Evolutionary conservation across 2,329 filamentous ascomycete species (phyloP), one percentile per base, ranked within the genome.

Genomic region (Endocalyx cinctus): DNA sequence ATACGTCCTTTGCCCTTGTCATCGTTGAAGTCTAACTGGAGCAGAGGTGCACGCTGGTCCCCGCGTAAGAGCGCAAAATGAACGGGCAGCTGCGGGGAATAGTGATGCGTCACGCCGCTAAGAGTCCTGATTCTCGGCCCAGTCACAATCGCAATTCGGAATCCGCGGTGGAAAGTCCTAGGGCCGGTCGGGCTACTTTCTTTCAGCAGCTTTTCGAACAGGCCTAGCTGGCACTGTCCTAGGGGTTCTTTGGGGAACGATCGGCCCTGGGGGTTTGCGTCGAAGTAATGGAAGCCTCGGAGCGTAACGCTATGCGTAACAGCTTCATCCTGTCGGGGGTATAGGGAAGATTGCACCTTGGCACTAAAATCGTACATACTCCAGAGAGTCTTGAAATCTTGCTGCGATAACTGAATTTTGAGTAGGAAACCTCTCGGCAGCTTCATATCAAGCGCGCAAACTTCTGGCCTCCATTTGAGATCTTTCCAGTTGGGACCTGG

Each of bases 311-410:
- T 77, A 54, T 86, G 87, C 3, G 84, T 69, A 35, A 83, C 60
- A 3, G 67, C 68, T 60, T 96, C 89, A 33, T 86, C 83, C 18
- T 70, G 68, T 25, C 78, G 74, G 6, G 80, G 77, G 22, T 78
- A 77, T 26, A 94, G 67, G 32, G 78, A 84, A 17, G 72, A 70
- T 51, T 88, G 82, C 3, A 90, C 77, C 49, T 84, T 87, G 44
- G 74, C 75, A 17, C 84, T 86, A 55, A 94, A 90, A 39, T 94
- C 87, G 45, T 88, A 87, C 59, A 94, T 87, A 47, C 79, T 84
- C 77, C 82, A 89, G 10, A 94, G 62, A 42, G 76, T 79, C 41
- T 81, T 77, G 63, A 84, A 94, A 52, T 94, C 87, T n/a, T 74
- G 66, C 48, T 88, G 84, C 11, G 70, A 71, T 52, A 88, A 80